Base-by-base conservation (phyloP, 2,329 filamentous ascomycete species). In the Dothistroma pini region DNA sequence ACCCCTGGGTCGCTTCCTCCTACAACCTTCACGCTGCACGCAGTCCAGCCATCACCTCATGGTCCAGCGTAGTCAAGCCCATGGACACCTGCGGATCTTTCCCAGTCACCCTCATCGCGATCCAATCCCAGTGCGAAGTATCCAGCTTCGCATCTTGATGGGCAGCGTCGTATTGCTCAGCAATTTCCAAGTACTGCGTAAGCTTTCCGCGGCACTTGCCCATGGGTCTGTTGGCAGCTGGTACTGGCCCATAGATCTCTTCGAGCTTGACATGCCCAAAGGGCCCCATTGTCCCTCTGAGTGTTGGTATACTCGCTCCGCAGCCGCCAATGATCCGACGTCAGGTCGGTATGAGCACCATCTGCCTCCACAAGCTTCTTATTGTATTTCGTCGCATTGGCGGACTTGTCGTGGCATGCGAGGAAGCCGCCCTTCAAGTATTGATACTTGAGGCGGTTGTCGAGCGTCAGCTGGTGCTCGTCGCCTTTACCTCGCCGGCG, bases 401-500 rank as follows among this genome's bases (percentile, higher is more conserved):
- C 19, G 14, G n/a, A 22, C 32, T 55, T 16, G 16, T 41, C 32
- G 1, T 7, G 32, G 12, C 19, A 55, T n/a, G 34, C 53, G 8
- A 19, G 22, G 16, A 21, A 10, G 11, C 32, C 53, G 22, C n/a
- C 53, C 4, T 41, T 22, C 3, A 4, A 41, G 19, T 22, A 41
- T 12, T 55, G 53, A 3, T 29, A 55, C 53, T 55, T 55, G 7
- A 55, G 11, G n/a, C 34, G 34, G 14, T 41, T 21, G 9, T 55
- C 21, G 5, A 44, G n/a, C 2, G 32, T 55, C n/a, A 6, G 81
- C 34, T 91, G 69, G 73, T 88, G 10, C 34, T 80, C 71, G 89
- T 77, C 2, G 81, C 79, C 0, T 91, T 78, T 44, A 91, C 71
- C 65, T 84, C 81, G 12, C 35, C 16, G 12, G 44, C 34, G 6